phyloP scores from a whole-genome alignment of 768 basidiomycete genomes.

The Lentinula detonsa region DNA sequence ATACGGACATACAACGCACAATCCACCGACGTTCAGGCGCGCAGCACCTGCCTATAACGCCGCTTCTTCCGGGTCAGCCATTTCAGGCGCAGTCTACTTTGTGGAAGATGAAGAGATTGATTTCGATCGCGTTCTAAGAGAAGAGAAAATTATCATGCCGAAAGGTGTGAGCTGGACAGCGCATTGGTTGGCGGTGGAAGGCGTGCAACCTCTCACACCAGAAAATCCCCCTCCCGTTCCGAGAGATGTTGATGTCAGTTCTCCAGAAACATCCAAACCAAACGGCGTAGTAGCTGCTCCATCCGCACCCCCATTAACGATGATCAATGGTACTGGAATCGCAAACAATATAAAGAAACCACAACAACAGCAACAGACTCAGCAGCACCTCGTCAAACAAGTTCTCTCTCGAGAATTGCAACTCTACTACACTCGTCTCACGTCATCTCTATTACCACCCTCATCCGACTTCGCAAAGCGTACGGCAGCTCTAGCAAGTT shows the following conservation, averaged over 20 bases:
- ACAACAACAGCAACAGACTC: constrained; percentile 37
- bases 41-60: constrained; percentile 43
- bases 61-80: constrained; percentile 3
- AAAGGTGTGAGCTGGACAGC: constrained; percentile 85
- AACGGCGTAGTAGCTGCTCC: constrained; percentile 22
- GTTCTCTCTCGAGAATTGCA: constrained; percentile 92
- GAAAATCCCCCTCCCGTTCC: constrained; percentile 90
- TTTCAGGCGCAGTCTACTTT: constrained; percentile 78
- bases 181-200: constrained; percentile 98
- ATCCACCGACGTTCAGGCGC: constrained; percentile 56
- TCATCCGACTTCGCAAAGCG: constrained; percentile 65
- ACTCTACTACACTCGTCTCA: constrained; percentile 90
- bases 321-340: constrained; percentile 18
- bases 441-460: constrained; percentile 74
- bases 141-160: constrained; percentile 78
- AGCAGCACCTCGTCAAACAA: constrained; percentile 82
- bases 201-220: constrained; percentile 93
- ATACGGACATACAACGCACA: constrained; percentile 74
- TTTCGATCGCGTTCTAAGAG: constrained; percentile 84
- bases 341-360: constrained; percentile 22
- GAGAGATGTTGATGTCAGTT: constrained; percentile 38
- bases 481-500: constrained; percentile 83
- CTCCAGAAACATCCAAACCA: constrained; percentile 19
- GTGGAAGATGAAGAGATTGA: constrained; percentile 98
- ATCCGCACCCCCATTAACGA: constrained; percentile 9